Evolutionary conservation across 768 basidiomycete genomes (phyloP), one percentile per base, ranked within the genome.

Genomic region (Phylloporus rhodoxanthus): DNA sequence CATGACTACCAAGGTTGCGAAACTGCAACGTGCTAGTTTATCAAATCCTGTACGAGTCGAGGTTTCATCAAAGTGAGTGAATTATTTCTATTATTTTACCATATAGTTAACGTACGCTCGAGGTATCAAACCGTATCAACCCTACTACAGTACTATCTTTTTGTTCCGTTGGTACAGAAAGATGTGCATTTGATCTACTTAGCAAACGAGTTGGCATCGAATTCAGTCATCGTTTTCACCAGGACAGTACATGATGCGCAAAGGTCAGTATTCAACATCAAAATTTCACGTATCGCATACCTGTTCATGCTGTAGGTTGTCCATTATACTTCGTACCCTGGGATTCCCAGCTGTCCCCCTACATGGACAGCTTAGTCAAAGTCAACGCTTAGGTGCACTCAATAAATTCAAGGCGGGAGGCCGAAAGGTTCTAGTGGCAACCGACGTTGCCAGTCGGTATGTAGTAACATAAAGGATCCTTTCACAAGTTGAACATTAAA

Each of bases 101-200:
- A n/a, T 28, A 6, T 33, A 20, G 28, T 39, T 43, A 17, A 50
- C 30, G n/a, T 48, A 53, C 45, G 14, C 36, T 33, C 46, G 13
- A 97, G 94, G 73, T 97, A 98, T 69, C 91, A 94, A 59, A 99
- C 96, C 2, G 96, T 97, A 38, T 88, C 89, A 37, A 96, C 94
- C 4, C 74, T 99, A 10, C 73, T 97, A 13, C 96, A 99, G 70
- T 89, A 98, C 68, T 98, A 96, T 70, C 82, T 98, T 48, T 84
- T 98, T 57, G 84, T 92, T 63, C 96, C 96, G 2, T 72, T 93
- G 44, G 82, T 83, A 61, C 85, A 91, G 62, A 98, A 98, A 69
- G 94, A 98, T 60, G 82, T 87, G 3, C 84, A 93, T 64, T 78
- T 99, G 43, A 77, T 97, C 45, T 86, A 95, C 68, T 75, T 98